Conservation (phyloP, 257 asterid species). For the Plantago major region DNA sequence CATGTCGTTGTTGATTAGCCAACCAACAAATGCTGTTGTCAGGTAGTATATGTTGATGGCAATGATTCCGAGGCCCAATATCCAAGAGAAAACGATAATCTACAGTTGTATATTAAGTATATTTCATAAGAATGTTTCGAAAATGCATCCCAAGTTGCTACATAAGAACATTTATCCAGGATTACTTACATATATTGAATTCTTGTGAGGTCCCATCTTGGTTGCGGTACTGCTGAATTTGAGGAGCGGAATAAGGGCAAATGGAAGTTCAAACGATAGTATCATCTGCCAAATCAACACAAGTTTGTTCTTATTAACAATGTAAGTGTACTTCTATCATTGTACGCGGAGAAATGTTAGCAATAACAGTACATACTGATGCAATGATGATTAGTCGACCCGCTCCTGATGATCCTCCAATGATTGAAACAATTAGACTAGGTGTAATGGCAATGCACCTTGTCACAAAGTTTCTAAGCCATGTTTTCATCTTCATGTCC, state of each 20-base stretch:
- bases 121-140: neutral
- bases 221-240: constrained; percentile 49
- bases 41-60: constrained; percentile 82
- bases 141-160: neutral
- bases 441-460: constrained; percentile 84
- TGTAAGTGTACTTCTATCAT: neutral
- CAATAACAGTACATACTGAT: constrained; percentile 44
- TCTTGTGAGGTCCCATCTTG: constrained; percentile 61
- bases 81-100: constrained; percentile 81
- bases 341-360: no score
- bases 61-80: constrained; percentile 72
- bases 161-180: neutral
- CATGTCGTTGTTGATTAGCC: constrained; percentile 59
- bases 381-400: constrained; percentile 88
- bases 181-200: constrained; percentile 69
- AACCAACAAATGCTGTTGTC: constrained; percentile 55
- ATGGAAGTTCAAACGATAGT: constrained; percentile 81
- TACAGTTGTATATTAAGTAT: neutral
- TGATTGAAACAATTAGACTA: constrained; percentile 68
- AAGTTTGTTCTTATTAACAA: neutral
- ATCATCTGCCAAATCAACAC: constrained; percentile 53
- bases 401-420: constrained; percentile 87
- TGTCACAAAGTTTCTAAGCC: constrained; percentile 73
- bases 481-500: constrained; percentile 69
- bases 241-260: constrained; percentile 51